A percentile compares a stretch with the other conserved stretches of the same genome.
Evolutionary conservation across 768 basidiomycete genomes (phyloP).

Genomic region (Arthromyces matolae): DNA sequence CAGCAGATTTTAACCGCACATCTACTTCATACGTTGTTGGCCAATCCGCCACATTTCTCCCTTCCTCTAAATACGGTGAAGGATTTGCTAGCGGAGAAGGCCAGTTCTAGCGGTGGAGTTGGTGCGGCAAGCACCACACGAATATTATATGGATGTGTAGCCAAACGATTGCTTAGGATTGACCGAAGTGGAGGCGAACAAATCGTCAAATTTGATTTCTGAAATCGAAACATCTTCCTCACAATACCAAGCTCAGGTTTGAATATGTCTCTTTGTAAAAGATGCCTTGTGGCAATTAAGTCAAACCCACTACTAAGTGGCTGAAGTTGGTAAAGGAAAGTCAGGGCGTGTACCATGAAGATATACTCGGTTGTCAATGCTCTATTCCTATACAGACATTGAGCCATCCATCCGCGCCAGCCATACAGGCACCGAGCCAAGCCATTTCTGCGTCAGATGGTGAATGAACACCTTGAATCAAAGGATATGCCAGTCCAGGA

Average conservation of each 20-base stretch:
- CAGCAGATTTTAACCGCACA: slow-evolving; percentile 73
- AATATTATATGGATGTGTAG: slow-evolving; percentile 75
- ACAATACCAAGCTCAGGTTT: too few relatives aligned
- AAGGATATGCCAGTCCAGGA: slow-evolving; percentile 63
- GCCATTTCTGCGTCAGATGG: slow-evolving; percentile 89
- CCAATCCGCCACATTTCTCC: slow-evolving; percentile 47
- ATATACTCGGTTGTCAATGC: background rate
- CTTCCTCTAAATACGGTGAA: slow-evolving; percentile 64
- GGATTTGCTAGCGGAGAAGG: slow-evolving; percentile 46
- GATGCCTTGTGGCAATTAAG: too few relatives aligned
- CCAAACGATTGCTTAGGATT: slow-evolving; percentile 73
- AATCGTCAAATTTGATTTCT: slow-evolving; percentile 67
- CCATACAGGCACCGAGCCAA: slow-evolving; percentile 90
- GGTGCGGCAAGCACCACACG: slow-evolving; percentile 49
- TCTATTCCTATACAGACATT: slow-evolving; percentile 76
- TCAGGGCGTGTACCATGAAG: slow-evolving; percentile 4
- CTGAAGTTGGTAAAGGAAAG: slow-evolving; percentile 1
- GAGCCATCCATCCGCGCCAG: slow-evolving; percentile 94
- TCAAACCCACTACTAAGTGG: too few relatives aligned
- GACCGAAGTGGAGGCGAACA: slow-evolving; percentile 75
- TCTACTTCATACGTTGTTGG: slow-evolving; percentile 57
- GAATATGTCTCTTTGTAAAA: too few relatives aligned
- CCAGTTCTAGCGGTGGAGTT: slow-evolving; percentile 30
- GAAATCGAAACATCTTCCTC: too few relatives aligned
- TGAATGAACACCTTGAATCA: slow-evolving; percentile 80